Conservation (phyloP, 163 green algal genomes). For the Coccomyxa subellipsoidea region DNA sequence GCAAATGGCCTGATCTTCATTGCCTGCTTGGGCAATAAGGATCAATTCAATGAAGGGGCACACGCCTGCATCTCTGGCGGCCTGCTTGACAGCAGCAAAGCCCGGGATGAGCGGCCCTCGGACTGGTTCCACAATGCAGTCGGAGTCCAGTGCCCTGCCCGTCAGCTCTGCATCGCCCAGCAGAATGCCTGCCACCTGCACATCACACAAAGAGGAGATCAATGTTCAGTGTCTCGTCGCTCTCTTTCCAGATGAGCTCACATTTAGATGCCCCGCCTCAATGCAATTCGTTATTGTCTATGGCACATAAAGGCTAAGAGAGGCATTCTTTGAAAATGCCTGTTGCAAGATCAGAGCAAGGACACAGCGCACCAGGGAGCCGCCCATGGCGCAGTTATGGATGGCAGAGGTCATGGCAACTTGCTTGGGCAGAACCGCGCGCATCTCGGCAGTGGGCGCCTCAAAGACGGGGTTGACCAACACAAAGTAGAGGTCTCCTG, state of each 20-base stretch:
- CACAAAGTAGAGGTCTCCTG: conserved; percentile 78
- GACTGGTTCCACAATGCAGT: conserved; percentile 93
- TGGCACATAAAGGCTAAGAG: no score
- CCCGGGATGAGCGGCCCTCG: conserved; percentile 92
- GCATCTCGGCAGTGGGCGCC: conserved; percentile 91
- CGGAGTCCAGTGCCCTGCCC: conserved; percentile 80
- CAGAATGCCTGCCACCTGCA: conserved; percentile 83
- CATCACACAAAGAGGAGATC: not conserved
- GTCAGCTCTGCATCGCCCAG: conserved; percentile 72
- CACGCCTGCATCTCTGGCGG: conserved; percentile 73
- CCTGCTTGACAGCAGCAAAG: conserved; percentile 88
- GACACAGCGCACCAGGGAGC: conserved; percentile 72
- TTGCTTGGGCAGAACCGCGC: conserved; percentile 85
- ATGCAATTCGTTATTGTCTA: no score
- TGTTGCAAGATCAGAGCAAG: no score
- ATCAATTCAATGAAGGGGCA: not conserved
- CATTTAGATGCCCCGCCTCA: no score
- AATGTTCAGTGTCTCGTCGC: no score
- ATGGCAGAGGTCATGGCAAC: conserved; percentile 67
- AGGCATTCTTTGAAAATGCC: no score
- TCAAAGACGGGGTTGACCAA: conserved; percentile 96
- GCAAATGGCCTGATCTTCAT: no score
- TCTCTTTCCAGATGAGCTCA: no score
- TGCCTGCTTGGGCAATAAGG: no score
- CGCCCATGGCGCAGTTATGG: conserved; percentile 85